Evolutionary conservation across 208 protist species (phyloP), one percentile per base, ranked within the genome.

Genomic region (Lotmaria passim): DNA sequence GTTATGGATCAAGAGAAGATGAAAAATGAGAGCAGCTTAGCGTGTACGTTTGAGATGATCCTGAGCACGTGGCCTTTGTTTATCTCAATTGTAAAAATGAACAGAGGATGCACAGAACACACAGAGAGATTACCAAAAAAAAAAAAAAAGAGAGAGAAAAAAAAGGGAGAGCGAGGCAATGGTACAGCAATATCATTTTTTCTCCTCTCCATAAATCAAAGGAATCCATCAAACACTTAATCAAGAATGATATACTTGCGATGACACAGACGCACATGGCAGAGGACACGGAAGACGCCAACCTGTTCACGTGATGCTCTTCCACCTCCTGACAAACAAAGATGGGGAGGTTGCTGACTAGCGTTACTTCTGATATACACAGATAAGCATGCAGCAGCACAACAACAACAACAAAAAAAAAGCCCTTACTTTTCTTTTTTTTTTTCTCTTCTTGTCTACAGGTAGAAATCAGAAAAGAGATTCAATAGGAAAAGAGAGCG

Each of bases 71-170:
- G 30, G 47, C 47, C 21, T 23, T 23, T 31, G 15, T 53, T 33
- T 7, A 11, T 11, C 7, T 24, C 19, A 15, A 53, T n/a, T 26
- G 46, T 28, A 36, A 58, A 4, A 59, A 33, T 3, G 28, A 44
- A 47, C 46, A 19, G n/a, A 31, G 12, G 56, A 28, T 23, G n/a
- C 17, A 47, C 10, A 31, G 6, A 33, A 60, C n/a, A 30, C 19
- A 36, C 24, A 12, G 36, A 17, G 47, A 38, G 7, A 26, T 31
- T 28, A 50, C 23, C 10, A 50, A 19, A 19, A 30, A 34, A 34
- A 69, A 17, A 50, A 6, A 59, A 36, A 28, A 55, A 2, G 15
- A 21, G 44, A 7, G n/a, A n/a, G n/a, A 66, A 41, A 66, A 66
- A 50, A 56, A 56, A 66, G 17, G 34, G 21, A 46, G 23, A 48